Evolutionary conservation across 108 stramenopile species (phyloP).

Genomic region (Seminavis robusta): DNA sequence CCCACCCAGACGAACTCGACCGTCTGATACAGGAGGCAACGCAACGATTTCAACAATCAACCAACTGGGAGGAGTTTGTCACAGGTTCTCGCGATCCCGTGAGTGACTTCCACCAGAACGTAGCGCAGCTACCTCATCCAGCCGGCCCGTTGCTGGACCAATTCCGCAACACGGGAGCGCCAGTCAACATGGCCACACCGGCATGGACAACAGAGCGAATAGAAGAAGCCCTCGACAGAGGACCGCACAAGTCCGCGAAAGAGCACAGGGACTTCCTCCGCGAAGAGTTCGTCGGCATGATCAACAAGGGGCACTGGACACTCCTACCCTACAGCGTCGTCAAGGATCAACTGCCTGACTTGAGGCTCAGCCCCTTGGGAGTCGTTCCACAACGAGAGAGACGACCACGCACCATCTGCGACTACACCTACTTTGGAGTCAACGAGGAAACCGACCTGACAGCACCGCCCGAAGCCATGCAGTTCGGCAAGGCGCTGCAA

Average conservation of each 20-base stretch:
- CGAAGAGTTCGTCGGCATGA: too few relatives aligned
- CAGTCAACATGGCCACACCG: neutral
- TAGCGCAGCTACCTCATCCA: too few relatives aligned
- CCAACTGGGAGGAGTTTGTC: slow-evolving; percentile 5
- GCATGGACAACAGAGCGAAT: slow-evolving; percentile 13
- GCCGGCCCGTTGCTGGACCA: slow-evolving; percentile 6
- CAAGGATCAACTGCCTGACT: slow-evolving; percentile 1
- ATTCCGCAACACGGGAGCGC: slow-evolving; percentile 9
- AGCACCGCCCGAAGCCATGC: too few relatives aligned
- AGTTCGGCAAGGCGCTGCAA: too few relatives aligned
- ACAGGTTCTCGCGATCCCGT: neutral
- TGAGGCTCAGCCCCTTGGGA: slow-evolving; percentile 24
- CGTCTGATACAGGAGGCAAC: neutral
- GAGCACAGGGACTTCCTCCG: too few relatives aligned
- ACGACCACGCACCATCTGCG: slow-evolving; percentile 18
- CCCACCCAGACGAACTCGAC: neutral
- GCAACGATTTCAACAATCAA: neutral
- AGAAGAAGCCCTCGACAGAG: slow-evolving; percentile 4
- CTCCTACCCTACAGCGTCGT: slow-evolving; percentile 19
- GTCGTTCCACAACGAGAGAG: slow-evolving; percentile 29
- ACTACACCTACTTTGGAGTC: too few relatives aligned
- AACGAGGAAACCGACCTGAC: too few relatives aligned
- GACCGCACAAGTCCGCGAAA: too few relatives aligned
- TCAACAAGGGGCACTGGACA: too few relatives aligned
- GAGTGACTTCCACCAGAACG: slow-evolving; percentile 2